phyloP scores from a whole-genome alignment of 208 protist species.

The Strigomonas galati region DNA sequence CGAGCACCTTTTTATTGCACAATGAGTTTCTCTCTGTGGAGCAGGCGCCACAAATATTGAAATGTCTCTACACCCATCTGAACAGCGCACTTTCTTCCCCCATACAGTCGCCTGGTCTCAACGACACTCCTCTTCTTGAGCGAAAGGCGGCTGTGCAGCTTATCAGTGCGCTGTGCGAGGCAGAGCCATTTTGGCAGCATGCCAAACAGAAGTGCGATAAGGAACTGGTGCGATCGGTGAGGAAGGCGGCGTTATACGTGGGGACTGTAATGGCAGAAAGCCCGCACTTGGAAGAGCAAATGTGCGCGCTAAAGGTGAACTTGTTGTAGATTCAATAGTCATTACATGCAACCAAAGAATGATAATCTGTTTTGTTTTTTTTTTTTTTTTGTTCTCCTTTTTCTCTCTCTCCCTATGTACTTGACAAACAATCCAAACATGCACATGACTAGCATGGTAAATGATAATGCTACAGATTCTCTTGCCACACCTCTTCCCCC shows the following conservation, averaged over 20 bases:
- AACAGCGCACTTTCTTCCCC: too few species aligned
- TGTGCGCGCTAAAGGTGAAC: neutral
- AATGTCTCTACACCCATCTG: neutral
- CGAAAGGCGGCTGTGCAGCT: neutral
- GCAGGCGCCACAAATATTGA: neutral
- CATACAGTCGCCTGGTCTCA: neutral
- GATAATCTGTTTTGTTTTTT: constrained; percentile 27
- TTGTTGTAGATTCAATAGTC: constrained; percentile 53
- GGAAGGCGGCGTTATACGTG: neutral
- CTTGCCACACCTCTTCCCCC: too few species aligned
- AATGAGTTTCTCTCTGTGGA: neutral
- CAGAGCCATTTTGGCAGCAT: neutral
- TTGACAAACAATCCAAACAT: too few species aligned
- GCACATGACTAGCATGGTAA: too few species aligned
- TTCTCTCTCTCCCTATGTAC: too few species aligned
- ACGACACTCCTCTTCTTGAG: neutral
- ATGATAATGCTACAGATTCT: too few species aligned
- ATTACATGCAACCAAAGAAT: constrained; percentile 51
- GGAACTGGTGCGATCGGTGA: neutral
- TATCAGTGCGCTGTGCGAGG: neutral
- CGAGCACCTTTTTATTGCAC: neutral
- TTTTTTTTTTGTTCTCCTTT: constrained; percentile 48
- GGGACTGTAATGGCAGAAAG: neutral
- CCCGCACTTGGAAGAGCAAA: neutral
- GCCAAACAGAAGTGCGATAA: neutral